Base-by-base conservation (phyloP, 1,284 basidiomycete species). In the Termitomyces sp. region DNA sequence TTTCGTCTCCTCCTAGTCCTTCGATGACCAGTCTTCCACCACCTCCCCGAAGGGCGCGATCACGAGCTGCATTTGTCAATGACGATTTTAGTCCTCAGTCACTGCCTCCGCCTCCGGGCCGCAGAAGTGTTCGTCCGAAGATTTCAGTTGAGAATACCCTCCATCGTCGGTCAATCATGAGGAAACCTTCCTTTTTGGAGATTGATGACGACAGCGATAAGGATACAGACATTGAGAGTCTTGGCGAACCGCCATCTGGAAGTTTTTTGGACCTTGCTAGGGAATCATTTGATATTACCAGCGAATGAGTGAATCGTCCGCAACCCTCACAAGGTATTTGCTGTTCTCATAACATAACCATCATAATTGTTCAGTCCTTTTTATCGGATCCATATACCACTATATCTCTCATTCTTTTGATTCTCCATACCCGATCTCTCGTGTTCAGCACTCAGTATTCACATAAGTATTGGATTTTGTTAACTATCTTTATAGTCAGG, bases 141-240 rank as follows among this genome's bases (percentile, higher is more conserved):
- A 56, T 61, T 2, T 70, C 69, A 5, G 56, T 70, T 13, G 72
- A 72, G 56, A 70, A 69, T 55, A 62, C 60, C 15, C 64, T 70
- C 40, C 71, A 70, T 53, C 72, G 72, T 40, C 70, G 68, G 50
- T 75, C 75, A 6, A 66, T 87, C 58, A 77, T 84, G 71, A 76
- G 75, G 62, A 86, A 86, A 62, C 82, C 86, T 10, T 88, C 85
- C 2, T 88, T 88, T 64, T 70, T 88, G 50, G 83, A 87, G 39
- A 85, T 88, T 58, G 83, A 83, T 50, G 74, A 78, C 15, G 65
- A 67, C 44, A 77, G 74, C 33, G 69, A 71, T 34, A 63, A 65
- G 31, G 70, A 71, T 31, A 62, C 59, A 17, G 66, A 69, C 30
- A 40, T 55, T 7, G 61, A 58, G n/a, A 55, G 53, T 42, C 8